Percentiles rank a stretch among this genome's conserved stretches.
These are phyloP conservation scores for Suhomyces taliae DNA, from an alignment of 1,139 yeast species.

Conservation along the genomic window DNA sequence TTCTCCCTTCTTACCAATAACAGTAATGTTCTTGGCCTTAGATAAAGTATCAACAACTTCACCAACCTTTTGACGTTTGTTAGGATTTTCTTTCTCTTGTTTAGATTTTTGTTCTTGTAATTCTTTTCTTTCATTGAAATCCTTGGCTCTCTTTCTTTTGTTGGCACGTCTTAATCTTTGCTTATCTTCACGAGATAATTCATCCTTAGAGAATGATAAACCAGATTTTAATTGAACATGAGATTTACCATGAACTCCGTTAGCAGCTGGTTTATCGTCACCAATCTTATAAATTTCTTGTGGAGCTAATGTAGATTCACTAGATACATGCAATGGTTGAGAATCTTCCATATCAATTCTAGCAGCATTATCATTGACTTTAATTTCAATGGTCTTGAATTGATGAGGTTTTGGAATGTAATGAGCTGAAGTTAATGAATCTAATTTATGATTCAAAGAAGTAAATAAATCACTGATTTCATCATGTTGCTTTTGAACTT, in stretches of 20 bases:
- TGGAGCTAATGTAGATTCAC: constrained; percentile 84
- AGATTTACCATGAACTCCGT: constrained; percentile 35
- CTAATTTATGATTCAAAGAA: constrained; percentile 68
- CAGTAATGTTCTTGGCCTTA: constrained; percentile 73
- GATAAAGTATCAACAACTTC: constrained; percentile 72
- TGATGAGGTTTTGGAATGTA: constrained; percentile 90
- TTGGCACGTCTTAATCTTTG: constrained; percentile 83
- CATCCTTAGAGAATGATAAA: constrained; percentile 78
- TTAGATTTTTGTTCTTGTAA: constrained; percentile 25
- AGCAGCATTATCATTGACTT: constrained; percentile 55
- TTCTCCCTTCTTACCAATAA: constrained; percentile 77
- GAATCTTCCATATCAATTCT: constrained; percentile 94
- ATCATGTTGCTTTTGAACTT: constrained; percentile 67
- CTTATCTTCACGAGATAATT: constrained; percentile 82
- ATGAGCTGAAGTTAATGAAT: constrained; percentile 88
- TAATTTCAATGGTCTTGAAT: constrained; percentile 69
- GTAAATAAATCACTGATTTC: constrained; percentile 72
- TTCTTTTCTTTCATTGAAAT: constrained; percentile 40
- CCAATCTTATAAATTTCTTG: constrained; percentile 84
- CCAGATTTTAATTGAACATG: constrained; percentile 82
- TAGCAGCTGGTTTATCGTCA: constrained; percentile 47
- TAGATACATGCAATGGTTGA: constrained; percentile 81
- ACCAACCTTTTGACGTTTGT: constrained; percentile 57
- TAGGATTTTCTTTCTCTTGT: constrained; percentile 22
- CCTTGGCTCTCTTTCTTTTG: constrained; percentile 75